These are phyloP conservation scores for Amesomyces nigricolor DNA, from an alignment of 2,329 filamentous ascomycete species.

Conservation along the genomic window DNA sequence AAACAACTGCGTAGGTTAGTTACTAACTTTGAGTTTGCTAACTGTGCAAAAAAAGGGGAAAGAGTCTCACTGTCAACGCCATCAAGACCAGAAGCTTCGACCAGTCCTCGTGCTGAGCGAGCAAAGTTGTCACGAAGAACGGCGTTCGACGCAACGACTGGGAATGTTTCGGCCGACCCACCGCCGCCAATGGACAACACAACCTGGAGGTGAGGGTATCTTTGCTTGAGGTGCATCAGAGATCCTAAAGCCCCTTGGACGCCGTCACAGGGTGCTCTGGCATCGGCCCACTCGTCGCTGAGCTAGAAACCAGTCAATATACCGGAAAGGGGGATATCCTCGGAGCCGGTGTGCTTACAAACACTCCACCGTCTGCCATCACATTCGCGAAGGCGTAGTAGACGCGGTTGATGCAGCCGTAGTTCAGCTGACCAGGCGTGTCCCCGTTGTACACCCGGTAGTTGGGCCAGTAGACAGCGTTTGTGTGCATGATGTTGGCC, in stretches of 20 bases:
- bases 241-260: constrained; percentile 66
- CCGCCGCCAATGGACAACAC: constrained; percentile 72
- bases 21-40: constrained; percentile 1
- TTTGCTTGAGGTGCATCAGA: constrained; percentile 65
- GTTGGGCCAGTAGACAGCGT: constrained; percentile 83
- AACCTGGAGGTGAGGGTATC: constrained; percentile 66
- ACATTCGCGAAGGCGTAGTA: constrained; percentile 81
- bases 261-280: constrained; percentile 65
- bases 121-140: constrained; percentile 63
- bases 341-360: constrained; percentile 50
- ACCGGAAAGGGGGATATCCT: background rate
- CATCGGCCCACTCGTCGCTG: constrained; percentile 74
- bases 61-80: constrained; percentile 64
- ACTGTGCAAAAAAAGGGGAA: background rate
- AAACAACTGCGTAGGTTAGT: constrained; percentile 55
- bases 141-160: constrained; percentile 57
- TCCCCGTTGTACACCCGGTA: constrained; percentile 66
- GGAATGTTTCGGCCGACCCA: constrained; percentile 59
- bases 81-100: constrained; percentile 66
- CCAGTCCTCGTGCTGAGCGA: constrained; percentile 57
- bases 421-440: constrained; percentile 67
- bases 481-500: constrained; percentile 54
- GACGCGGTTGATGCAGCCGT: constrained; percentile 71
- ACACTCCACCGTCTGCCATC: constrained; percentile 64
- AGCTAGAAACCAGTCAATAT: constrained; percentile 45